phyloP scores from a whole-genome alignment of 2,329 filamentous ascomycete species.

The Exserohilum rostratum region DNA sequence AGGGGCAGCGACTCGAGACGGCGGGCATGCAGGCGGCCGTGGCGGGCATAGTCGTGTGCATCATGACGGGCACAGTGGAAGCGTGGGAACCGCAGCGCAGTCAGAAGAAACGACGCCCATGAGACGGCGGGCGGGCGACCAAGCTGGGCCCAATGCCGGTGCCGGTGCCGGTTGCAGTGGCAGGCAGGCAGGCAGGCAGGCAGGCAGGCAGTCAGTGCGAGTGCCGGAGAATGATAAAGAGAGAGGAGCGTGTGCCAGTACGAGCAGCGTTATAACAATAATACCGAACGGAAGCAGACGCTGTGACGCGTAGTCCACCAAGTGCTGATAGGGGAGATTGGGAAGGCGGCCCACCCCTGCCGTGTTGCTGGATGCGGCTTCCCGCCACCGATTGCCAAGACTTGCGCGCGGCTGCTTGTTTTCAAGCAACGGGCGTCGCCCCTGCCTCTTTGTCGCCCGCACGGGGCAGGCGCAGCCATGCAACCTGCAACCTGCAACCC shows the following conservation, averaged over 20 bases:
- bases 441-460: neutral
- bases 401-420: conserved; percentile 11
- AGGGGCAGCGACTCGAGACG: neutral
- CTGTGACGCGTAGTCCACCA: neutral
- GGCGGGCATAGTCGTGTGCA: neutral
- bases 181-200: too few species aligned
- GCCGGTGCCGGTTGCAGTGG: too few species aligned
- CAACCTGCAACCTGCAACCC: neutral
- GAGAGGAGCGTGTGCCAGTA: too few species aligned
- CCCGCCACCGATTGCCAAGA: conserved; percentile 8
- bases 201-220: too few species aligned
- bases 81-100: too few species aligned
- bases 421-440: neutral
- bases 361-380: conserved; percentile 5
- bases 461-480: neutral
- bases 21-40: too few species aligned
- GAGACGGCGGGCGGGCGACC: too few species aligned
- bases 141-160: too few species aligned
- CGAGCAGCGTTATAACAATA: too few species aligned
- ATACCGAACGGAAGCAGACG: neutral
- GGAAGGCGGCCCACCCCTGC: neutral
- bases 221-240: too few species aligned
- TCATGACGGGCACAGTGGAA: neutral
- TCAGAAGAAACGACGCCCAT: neutral
- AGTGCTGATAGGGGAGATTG: conserved; percentile 12